Conservation (phyloP, 768 basidiomycete genomes). For the Filobasidium wieringae region DNA sequence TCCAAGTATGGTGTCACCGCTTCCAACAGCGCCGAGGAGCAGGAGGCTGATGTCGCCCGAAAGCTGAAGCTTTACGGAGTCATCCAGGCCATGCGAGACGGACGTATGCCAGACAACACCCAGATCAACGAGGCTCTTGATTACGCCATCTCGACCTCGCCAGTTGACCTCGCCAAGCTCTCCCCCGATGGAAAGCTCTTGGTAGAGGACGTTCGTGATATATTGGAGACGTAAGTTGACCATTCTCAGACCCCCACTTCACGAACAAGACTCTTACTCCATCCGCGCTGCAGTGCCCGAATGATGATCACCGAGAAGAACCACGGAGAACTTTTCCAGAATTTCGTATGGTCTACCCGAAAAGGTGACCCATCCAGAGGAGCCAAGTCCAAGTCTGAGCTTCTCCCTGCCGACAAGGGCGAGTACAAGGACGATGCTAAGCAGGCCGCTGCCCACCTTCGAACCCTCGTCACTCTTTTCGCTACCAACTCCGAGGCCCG, state of each 20-base stretch:
- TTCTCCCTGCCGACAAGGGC: constrained; percentile 47
- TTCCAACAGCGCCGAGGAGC: constrained; percentile 49
- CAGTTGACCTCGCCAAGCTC: constrained; percentile 54
- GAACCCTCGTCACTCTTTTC: constrained; percentile 72
- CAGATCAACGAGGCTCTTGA: constrained; percentile 55
- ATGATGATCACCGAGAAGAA: constrained; percentile 74
- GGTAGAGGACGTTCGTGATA: constrained; percentile 47
- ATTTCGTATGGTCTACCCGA: constrained; percentile 60
- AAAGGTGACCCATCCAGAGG: constrained; percentile 44
- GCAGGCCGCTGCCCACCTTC: constrained; percentile 67
- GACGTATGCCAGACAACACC: constrained; percentile 62
- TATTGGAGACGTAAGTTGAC: constrained; percentile 12
- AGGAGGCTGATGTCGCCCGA: constrained; percentile 63
- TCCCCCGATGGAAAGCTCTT: constrained; percentile 67
- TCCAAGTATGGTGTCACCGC: constrained; percentile 51
- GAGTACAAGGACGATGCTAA: constrained; percentile 52
- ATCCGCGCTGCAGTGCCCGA: constrained; percentile 34
- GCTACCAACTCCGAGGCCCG: constrained; percentile 84
- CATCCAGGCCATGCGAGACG: constrained; percentile 66
- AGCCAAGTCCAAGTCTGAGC: constrained; percentile 42
- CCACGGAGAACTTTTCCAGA: constrained; percentile 76
- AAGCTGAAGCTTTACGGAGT: constrained; percentile 76
- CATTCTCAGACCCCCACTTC: background rate
- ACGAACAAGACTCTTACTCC: background rate
- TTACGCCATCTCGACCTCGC: constrained; percentile 53